Base-by-base conservation (phyloP, 495 filamentous ascomycete genomes). In the Staphylotrichum tortipilum region DNA sequence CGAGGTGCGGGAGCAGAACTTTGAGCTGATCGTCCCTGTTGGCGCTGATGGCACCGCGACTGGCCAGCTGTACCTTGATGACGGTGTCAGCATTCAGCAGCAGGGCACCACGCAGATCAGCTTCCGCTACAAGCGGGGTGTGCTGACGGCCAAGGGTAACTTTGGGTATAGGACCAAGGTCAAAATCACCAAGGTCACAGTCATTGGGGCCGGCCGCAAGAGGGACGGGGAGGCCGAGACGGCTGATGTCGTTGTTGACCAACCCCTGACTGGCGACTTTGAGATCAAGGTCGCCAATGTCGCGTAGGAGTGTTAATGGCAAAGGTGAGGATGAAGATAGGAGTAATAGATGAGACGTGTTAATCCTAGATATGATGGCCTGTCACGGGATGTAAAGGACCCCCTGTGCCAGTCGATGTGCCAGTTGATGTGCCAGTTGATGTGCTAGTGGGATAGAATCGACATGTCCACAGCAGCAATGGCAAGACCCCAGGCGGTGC, bases 1-100 rank as follows among this genome's bases (percentile, higher is more conserved):
- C 14, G 81, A 80, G 50, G 62, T 91, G 19, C 76, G 88, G 22
- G 69, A 75, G 47, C 70, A 80, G 54, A 67, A 80, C 44, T 89
- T 90, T 68, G 78, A 84, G 64, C 65, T 94, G 34, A 48, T 91
- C 24, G 68, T 94, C 28, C 80, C 87, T 1, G 75, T 85, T 0
- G 79, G 68, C 21, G 51, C 53, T 29, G 66, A 72, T 31, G 70
- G 70, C 33, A 66, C 52, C 33, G 71, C 70, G 1, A 30, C 42
- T 6, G 71, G 71, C 3, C 37, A 41, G 38, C 63, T 85, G 51
- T 85, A 83, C 54, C 61, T 84, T 1, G 82, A 85, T 49, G 78
- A 83, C 45, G 76, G 81, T 33, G 72, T 78, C 52, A 79, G 75
- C 18, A 23, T 84, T 45, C 52, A 72, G 38, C 81, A 78, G 59